Evolutionary conservation across 2,329 filamentous ascomycete genomes (phyloP).

Genomic region (Setomelanomma holmii): DNA sequence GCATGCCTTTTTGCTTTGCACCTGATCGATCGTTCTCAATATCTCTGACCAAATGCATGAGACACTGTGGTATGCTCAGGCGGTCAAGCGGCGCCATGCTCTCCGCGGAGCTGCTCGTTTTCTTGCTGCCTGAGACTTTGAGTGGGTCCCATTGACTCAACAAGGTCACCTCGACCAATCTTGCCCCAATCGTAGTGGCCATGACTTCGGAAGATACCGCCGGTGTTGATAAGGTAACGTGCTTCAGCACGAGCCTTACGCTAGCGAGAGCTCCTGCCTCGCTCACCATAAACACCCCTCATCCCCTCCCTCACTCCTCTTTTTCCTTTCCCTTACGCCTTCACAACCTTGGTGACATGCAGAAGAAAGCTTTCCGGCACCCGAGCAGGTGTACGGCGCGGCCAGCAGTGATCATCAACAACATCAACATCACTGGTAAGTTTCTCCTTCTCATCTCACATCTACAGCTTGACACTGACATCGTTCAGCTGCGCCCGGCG

Average conservation of each 20-base stretch:
- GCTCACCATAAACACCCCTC: constrained; percentile 1
- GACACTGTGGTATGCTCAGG: no score
- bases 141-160: no score
- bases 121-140: not conserved
- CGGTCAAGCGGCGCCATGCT: no score
- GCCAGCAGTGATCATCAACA: not conserved
- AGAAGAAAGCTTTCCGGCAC: no score
- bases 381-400: no score
- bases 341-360: not conserved
- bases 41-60: no score
- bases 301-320: not conserved
- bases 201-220: not conserved
- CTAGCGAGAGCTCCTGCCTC: not conserved
- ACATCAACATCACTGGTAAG: not conserved
- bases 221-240: not conserved
- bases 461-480: not conserved
- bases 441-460: not conserved
- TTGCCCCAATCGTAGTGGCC: not conserved
- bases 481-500: not conserved
- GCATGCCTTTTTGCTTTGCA: no score
- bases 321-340: not conserved
- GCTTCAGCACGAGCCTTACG: not conserved
- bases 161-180: no score
- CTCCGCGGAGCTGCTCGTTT: no score
- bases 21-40: no score